phyloP scores from a whole-genome alignment of 202 grass and related monocot genomes.

The Setaria italica region DNA sequence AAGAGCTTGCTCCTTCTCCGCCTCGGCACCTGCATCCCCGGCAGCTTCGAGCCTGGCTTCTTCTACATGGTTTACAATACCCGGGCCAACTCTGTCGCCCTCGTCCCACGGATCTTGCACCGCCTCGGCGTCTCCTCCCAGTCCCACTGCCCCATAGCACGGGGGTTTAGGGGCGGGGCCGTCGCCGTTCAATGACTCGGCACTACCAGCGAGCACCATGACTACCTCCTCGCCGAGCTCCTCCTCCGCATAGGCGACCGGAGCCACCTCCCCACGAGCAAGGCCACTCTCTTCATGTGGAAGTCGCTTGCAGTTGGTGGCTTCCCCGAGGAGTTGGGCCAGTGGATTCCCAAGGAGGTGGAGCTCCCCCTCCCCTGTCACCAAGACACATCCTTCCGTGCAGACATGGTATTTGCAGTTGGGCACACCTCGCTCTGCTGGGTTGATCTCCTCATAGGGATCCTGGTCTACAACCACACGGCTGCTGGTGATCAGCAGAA shows the following conservation, averaged over 20 bases:
- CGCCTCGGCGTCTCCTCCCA: too few species aligned
- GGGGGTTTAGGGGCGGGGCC: too few species aligned
- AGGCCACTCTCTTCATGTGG: not conserved
- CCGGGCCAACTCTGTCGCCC: not conserved
- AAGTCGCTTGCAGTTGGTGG: not conserved
- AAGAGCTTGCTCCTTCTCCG: not conserved
- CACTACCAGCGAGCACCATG: not conserved
- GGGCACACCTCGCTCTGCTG: not conserved
- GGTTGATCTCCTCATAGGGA: not conserved
- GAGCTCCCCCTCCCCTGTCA: not conserved
- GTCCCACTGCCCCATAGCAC: not conserved
- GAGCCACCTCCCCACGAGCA: not conserved
- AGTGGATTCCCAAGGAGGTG: slow-evolving; percentile 2
- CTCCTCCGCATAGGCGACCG: not conserved
- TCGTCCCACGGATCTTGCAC: not conserved
- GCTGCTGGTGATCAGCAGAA: too few species aligned
- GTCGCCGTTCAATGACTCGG: too few species aligned
- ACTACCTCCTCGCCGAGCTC: not conserved
- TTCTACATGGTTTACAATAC: slow-evolving; percentile 13
- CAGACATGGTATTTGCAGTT: not conserved
- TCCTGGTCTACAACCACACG: not conserved
- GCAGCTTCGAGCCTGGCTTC: not conserved
- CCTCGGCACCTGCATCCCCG: too few species aligned
- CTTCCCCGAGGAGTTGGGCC: too few species aligned
- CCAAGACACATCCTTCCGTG: not conserved